Conservation (phyloP, 768 basidiomycete genomes). For the Melanogaster broomeanus region DNA sequence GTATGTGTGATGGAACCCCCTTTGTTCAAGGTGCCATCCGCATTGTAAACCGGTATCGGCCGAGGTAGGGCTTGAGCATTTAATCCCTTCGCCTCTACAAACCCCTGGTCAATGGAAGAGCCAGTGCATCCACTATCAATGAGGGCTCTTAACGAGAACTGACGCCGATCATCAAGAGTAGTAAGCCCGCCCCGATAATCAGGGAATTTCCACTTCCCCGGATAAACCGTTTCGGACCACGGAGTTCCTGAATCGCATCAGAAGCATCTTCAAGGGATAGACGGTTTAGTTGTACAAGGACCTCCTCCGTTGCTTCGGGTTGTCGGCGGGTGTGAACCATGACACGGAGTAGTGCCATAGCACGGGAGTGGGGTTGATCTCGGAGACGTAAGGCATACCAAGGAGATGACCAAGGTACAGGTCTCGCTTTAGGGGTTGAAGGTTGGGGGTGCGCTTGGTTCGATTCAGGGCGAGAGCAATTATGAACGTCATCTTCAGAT, state of each 20-base stretch:
- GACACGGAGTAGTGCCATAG: not conserved
- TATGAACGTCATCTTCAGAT: no score
- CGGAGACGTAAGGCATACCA: slow-evolving; percentile 3
- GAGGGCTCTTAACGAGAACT: not conserved
- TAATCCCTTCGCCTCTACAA: slow-evolving; percentile 4
- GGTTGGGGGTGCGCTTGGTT: not conserved
- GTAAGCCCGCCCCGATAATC: not conserved
- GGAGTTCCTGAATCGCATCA: slow-evolving; percentile 8
- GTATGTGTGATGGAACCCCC: slow-evolving; percentile 12
- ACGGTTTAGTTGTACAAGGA: not conserved
- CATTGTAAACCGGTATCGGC: slow-evolving; percentile 20
- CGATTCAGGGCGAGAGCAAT: not conserved
- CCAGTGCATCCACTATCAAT: slow-evolving; percentile 25
- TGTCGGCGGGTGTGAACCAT: not conserved
- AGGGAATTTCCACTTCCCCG: slow-evolving; percentile 5
- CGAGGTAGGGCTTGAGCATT: slow-evolving; percentile 3
- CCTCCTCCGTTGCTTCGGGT: not conserved
- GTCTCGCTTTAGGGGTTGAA: no score
- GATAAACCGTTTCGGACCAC: slow-evolving; percentile 1
- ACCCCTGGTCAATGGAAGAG: slow-evolving; percentile 15
- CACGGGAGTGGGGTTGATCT: not conserved
- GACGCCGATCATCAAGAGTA: not conserved
- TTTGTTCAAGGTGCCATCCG: slow-evolving; percentile 10
- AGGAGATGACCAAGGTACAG: not conserved
- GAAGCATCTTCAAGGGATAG: not conserved